Conservation (phyloP, 2,329 filamentous ascomycete genomes). For the Phialophora expanda region DNA sequence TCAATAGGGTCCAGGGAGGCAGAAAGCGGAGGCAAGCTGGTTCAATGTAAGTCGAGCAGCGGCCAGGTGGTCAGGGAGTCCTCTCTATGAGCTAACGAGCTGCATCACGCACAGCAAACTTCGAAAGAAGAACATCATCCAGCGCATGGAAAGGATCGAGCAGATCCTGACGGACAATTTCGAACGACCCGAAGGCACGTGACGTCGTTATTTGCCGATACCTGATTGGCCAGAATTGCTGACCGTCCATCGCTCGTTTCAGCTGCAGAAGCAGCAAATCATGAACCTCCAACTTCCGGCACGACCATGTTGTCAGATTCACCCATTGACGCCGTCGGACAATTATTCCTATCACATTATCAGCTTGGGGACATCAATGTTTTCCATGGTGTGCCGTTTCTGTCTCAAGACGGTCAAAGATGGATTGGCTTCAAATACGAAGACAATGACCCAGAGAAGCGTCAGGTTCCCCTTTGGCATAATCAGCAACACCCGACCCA, state of each 20-base stretch:
- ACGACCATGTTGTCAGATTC: constrained; percentile 41
- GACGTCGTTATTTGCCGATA: background rate
- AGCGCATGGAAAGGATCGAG: constrained; percentile 51
- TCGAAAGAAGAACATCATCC: constrained; percentile 43
- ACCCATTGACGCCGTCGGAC: constrained; percentile 12
- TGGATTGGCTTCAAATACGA: constrained; percentile 58
- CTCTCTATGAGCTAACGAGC: background rate
- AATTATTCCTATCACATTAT: constrained; percentile 55
- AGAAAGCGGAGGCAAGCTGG: constrained; percentile 37
- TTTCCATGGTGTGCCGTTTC: constrained; percentile 57
- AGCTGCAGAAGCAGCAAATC: background rate
- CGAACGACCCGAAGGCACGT: constrained; percentile 14
- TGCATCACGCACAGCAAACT: constrained; percentile 28
- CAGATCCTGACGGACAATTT: constrained; percentile 46
- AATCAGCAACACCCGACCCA: constrained; percentile 42
- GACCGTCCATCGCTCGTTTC: background rate
- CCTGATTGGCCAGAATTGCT: background rate
- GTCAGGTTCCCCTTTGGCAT: constrained; percentile 46
- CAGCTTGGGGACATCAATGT: constrained; percentile 56
- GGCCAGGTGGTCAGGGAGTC: background rate
- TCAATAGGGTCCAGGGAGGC: constrained; percentile 45
- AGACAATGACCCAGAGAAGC: constrained; percentile 42
- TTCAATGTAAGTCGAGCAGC: background rate
- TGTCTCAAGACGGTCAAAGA: constrained; percentile 54
- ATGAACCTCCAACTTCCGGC: constrained; percentile 20